Conservation (phyloP, 1,139 yeast genomes). For the Pichia cactophila region DNA sequence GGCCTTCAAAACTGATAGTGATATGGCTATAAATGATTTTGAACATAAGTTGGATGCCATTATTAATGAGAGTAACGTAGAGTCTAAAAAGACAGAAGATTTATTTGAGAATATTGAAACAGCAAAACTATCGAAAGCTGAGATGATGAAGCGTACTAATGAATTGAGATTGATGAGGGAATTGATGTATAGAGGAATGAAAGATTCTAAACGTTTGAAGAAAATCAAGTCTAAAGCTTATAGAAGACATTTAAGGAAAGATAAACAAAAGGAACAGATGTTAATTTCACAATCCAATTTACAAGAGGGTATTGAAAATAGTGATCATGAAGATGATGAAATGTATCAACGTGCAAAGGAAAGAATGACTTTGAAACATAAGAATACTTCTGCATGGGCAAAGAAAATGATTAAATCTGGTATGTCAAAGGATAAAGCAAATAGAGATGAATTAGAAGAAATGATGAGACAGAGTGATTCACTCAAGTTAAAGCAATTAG, state of each 20-base stretch:
- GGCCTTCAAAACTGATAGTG: constrained; percentile 42
- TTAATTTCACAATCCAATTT: constrained; percentile 34
- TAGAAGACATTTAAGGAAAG: constrained; percentile 81
- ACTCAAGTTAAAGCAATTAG: constrained; percentile 66
- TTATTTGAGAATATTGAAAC: constrained; percentile 82
- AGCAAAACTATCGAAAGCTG: constrained; percentile 78
- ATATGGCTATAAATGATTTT: constrained; percentile 48
- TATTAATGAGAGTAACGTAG: constrained; percentile 60
- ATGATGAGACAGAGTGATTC: constrained; percentile 85
- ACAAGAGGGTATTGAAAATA: constrained; percentile 45
- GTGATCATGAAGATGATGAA: constrained; percentile 48
- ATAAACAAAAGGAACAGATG: constrained; percentile 60
- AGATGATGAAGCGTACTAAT: constrained; percentile 65
- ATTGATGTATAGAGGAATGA: constrained; percentile 91
- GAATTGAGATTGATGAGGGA: constrained; percentile 91
- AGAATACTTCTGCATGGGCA: constrained; percentile 87
- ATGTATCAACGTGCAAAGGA: constrained; percentile 76
- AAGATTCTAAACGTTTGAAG: constrained; percentile 81
- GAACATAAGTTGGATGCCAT: constrained; percentile 61
- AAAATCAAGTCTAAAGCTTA: constrained; percentile 90
- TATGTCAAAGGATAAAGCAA: constrained; percentile 74
- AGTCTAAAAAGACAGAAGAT: constrained; percentile 62
- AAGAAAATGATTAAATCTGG: constrained; percentile 85
- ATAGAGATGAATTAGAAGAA: constrained; percentile 85
- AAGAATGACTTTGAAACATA: constrained; percentile 87